Evolutionary conservation across 2,329 filamentous ascomycete species (phyloP), one percentile per base, ranked within the genome.

Genomic region (Cordyceps fumosorosea): DNA sequence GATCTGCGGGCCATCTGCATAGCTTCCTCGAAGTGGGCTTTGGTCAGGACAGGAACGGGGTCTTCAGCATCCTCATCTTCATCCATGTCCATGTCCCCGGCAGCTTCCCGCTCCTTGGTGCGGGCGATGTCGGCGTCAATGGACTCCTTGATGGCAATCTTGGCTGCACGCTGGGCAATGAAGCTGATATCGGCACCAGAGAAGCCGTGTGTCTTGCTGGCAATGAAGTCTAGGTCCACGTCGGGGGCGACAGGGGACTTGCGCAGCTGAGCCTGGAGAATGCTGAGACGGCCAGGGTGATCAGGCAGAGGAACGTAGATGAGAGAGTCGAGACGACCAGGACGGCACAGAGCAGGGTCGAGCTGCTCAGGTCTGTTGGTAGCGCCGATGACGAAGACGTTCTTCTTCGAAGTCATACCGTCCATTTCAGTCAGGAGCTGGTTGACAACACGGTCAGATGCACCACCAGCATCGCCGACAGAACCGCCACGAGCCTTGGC

Each of bases 361-460:
- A 99, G 90, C 82, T 98, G 95, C 82, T 99, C 95, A 50, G 95
- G 95, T 81, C 95, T 86, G 83, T 99, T 99, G 78, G 95, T 99
- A 52, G 95, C 95, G 76, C 95, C 95, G 71, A 99, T 99, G 67
- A 99, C 95, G 79, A 99, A 99, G 67, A 99, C 95, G 76, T 99
- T 99, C 90, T 99, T 99, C 90, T 99, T 99, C 45, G 93, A 97
- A 52, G 93, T 98, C 93, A 98, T 98, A 71, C 93, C 93, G 69
- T 98, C 93, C 93, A 98, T 97, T 86, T 98, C 91, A 68, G 95
- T 99, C 73, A 99, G 82, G 75, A 99, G 92, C 84, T 99, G 96
- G 83, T 99, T 99, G 77, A 99, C 95, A 70, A 99, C 95, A 88
- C 96, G 95, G 80, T 99, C 96, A 53, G 93, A 98, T 67, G 95